phyloP scores from a whole-genome alignment of 140 eudicot genomes.

The Cichorium intybus region DNA sequence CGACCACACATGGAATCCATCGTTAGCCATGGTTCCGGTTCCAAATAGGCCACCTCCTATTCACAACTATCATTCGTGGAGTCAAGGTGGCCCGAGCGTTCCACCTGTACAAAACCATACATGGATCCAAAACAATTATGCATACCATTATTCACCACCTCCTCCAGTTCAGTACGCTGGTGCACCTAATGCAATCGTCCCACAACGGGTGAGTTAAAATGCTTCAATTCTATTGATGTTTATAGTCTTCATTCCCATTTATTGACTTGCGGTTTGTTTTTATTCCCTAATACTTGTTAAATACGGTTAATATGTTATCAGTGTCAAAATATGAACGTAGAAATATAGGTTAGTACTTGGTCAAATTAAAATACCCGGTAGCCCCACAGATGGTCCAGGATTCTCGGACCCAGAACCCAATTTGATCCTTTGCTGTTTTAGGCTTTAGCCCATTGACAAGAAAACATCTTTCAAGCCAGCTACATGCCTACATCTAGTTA shows the following conservation, averaged over 20 bases:
- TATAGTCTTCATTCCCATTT: neutral
- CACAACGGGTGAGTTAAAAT: slow-evolving; percentile 21
- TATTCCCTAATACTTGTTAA: neutral
- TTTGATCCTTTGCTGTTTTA: no score
- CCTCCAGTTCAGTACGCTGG: slow-evolving; percentile 6
- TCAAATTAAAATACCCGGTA: no score
- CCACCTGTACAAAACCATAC: slow-evolving; percentile 10
- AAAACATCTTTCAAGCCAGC: no score
- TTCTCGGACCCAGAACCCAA: no score
- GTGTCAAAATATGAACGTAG: neutral
- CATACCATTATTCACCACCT: neutral
- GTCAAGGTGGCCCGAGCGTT: neutral
- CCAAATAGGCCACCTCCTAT: slow-evolving; percentile 6
- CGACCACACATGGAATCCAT: slow-evolving; percentile 19
- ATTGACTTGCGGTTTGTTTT: neutral
- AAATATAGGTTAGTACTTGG: no score
- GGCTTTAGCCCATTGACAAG: no score
- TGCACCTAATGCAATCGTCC: neutral
- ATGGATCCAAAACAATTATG: neutral
- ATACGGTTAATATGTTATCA: neutral
- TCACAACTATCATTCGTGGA: slow-evolving; percentile 1
- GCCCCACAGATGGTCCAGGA: no score
- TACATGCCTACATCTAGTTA: no score
- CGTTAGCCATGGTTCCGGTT: slow-evolving; percentile 5
- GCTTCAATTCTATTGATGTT: neutral